A percentile compares a stretch with the other conserved stretches of the same genome.
These are phyloP conservation scores for Bonnemaisonia californica DNA, from an alignment of 31 red algal species.

Conservation along the genomic window DNA sequence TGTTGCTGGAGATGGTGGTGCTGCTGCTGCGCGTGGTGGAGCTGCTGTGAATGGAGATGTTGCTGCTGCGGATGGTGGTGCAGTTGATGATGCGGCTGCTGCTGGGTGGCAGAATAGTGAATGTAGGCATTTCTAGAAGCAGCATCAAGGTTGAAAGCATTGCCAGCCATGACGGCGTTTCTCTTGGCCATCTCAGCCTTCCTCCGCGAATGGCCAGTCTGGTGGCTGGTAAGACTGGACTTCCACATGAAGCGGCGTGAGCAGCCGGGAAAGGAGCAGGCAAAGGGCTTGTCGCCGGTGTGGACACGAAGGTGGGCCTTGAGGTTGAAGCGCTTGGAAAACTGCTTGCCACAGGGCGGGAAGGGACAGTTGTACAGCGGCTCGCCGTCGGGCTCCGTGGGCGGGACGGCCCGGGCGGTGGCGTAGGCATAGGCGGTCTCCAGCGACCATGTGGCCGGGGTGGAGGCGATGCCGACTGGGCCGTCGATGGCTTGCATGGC, in stretches of 20 bases:
- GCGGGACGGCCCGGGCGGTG: slow-evolving; percentile 40
- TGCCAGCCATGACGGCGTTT: slow-evolving; percentile 36
- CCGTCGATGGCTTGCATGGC: slow-evolving; percentile 36
- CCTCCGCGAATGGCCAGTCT: slow-evolving; percentile 58
- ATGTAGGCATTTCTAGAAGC: slow-evolving; percentile 4
- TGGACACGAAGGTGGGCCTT: slow-evolving; percentile 79
- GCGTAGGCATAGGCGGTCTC: slow-evolving; percentile 58
- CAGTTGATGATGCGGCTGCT: slow-evolving; percentile 14
- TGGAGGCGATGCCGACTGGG: slow-evolving; percentile 44
- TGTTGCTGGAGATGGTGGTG: not conserved
- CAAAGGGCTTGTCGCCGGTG: slow-evolving; percentile 82
- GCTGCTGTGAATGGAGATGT: slow-evolving; percentile 7
- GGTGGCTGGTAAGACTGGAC: slow-evolving; percentile 61
- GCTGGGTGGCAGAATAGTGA: not conserved
- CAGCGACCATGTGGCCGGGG: slow-evolving; percentile 35
- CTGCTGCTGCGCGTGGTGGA: not conserved
- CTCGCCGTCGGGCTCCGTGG: slow-evolving; percentile 47
- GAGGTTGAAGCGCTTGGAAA: slow-evolving; percentile 76
- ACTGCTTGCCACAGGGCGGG: slow-evolving; percentile 59
- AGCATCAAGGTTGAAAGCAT: slow-evolving; percentile 24
- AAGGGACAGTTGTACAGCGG: slow-evolving; percentile 73
- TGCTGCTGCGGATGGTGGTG: slow-evolving; percentile 23
- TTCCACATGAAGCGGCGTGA: slow-evolving; percentile 76
- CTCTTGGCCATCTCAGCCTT: slow-evolving; percentile 42
- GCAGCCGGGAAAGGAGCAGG: slow-evolving; percentile 65